Evolutionary conservation across 2,329 filamentous ascomycete species (phyloP).

Genomic region (Orbilia brochopaga): DNA sequence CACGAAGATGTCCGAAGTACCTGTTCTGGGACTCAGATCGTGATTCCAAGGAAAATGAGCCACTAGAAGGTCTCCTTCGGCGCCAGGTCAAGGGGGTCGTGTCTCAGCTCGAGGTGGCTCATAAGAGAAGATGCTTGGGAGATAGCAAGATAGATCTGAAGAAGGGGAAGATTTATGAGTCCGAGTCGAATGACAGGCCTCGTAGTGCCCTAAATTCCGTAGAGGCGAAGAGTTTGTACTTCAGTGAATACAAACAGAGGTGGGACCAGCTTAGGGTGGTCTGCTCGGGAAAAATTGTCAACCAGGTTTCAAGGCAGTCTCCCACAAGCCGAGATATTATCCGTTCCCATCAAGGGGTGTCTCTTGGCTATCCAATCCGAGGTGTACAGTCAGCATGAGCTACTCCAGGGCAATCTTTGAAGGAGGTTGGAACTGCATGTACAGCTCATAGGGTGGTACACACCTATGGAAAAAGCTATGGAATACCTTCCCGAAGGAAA

Average conservation of each 20-base stretch:
- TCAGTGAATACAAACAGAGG: background rate
- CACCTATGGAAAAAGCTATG: conserved; percentile 2
- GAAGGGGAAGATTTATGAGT: too few relatives aligned
- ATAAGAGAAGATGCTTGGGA: background rate
- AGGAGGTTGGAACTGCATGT: conserved; percentile 14
- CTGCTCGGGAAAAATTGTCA: background rate
- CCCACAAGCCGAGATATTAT: conserved; percentile 15
- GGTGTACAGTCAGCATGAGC: background rate
- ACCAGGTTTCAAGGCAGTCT: background rate
- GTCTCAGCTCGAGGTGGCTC: conserved; percentile 7
- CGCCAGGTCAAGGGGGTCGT: too few relatives aligned
- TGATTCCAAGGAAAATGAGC: background rate
- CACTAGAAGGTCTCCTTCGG: background rate
- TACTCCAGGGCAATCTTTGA: background rate
- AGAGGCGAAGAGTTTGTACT: background rate
- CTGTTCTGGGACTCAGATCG: conserved; percentile 10
- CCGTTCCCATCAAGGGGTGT: conserved; percentile 5
- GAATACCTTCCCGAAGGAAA: conserved; percentile 6
- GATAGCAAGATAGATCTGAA: background rate
- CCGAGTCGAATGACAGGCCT: too few relatives aligned
- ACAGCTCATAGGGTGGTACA: conserved; percentile 28
- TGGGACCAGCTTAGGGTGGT: background rate
- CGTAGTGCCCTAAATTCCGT: background rate
- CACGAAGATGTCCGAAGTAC: conserved; percentile 1
- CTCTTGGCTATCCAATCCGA: conserved; percentile 6